A percentile compares a stretch with the other conserved stretches of the same genome.
phyloP scores from a whole-genome alignment of 129 eudicot genomes.

The Logfia minima region DNA sequence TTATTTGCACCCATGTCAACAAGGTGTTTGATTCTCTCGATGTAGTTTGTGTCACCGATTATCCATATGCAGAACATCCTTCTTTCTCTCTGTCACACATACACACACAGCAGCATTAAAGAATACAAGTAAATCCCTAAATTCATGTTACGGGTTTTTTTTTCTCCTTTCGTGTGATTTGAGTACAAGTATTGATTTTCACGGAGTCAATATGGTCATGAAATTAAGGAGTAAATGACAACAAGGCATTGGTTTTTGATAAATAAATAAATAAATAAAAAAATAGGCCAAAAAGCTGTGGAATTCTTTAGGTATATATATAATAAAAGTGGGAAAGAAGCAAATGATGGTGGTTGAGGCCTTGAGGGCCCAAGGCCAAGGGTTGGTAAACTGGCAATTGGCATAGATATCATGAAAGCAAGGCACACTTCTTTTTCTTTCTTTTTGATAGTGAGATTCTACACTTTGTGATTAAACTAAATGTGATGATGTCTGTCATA shows the following conservation, averaged over 20 bases:
- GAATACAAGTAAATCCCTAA: neutral
- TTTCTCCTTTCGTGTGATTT: neutral
- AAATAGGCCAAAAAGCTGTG: constrained; percentile 10
- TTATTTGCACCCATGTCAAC: neutral
- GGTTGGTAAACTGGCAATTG: constrained; percentile 21
- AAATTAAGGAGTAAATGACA: constrained; percentile 9
- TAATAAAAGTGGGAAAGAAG: constrained; percentile 33
- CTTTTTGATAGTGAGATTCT: constrained; percentile 6
- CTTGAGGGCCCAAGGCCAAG: constrained; percentile 35
- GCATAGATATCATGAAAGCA: constrained; percentile 37
- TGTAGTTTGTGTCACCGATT: neutral
- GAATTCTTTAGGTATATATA: constrained; percentile 18
- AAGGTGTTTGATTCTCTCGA: neutral
- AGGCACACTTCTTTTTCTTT: constrained; percentile 31
- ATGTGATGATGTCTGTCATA: constrained; percentile 26
- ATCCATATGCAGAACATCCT: neutral
- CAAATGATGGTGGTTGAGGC: constrained; percentile 29
- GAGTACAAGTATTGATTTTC: neutral
- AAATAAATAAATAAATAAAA: neutral
- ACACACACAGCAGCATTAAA: too few species aligned
- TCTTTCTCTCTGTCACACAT: neutral
- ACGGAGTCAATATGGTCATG: neutral
- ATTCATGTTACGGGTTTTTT: neutral
- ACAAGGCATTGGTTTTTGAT: neutral
- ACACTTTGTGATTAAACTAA: constrained; percentile 32